Evolutionary conservation across 805 yeast species (phyloP), one percentile per base, ranked within the genome.

Genomic region (Hemisphaericaspora nanyangensis): DNA sequence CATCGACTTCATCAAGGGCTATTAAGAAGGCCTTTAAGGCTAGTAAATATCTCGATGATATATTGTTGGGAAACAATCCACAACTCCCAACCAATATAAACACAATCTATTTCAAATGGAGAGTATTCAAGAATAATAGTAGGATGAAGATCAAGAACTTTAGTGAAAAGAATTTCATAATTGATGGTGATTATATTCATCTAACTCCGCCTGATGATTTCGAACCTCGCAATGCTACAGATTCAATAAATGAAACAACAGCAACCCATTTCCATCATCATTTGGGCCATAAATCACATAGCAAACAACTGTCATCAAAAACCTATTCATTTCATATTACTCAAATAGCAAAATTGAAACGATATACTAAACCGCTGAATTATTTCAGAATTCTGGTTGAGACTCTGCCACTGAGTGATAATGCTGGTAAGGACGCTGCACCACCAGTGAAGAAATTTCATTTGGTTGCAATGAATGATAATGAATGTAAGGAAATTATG

Each of bases 171-270:
- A 50, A 77, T 89, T 68, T 91, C 24, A 89, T 93, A 1, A 77
- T 91, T 28, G 98, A 91, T 60, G 98, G 97, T n/a, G 95, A 88
- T 51, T 89, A 88, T 52, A 78, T 91, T 11, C 91, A 90, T 52
- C 76, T 91, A 35, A 78, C 87, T 51, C 96, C 97, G 0, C 82
- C 89, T 6, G 88, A 85, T 50, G 91, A 86, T 43, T 72, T 78
- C 75, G 48, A 77, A 6, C 20, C 30, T 5, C 24, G 28, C 22
- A 37, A 37, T 17, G 26, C 26, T 12, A 22, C 26, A 3, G 16
- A 34, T 24, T 20, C 12, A 26, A 18, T 10, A 3, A 20, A 27
- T 16, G 20, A 12, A 11, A 16, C 11, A 13, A 18, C 7, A 2
- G 35, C 17, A 8, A 38, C 38, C 33, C 63, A 63, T 39, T 62